Evolutionary conservation across 768 basidiomycete genomes (phyloP).

Genomic region (Heimioporus sp.): DNA sequence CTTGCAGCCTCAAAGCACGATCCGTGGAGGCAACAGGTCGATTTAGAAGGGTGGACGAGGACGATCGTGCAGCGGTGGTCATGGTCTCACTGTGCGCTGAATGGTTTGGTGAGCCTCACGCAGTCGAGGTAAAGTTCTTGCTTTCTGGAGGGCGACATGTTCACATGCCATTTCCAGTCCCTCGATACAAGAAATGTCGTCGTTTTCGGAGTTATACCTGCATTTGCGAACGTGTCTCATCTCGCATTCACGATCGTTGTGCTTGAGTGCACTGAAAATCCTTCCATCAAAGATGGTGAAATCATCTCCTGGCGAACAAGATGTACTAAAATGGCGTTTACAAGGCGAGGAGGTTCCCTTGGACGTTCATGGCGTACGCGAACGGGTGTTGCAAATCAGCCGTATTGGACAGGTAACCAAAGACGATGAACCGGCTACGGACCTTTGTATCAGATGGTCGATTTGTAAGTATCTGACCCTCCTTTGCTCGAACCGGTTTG

Average conservation of each 20-base stretch:
- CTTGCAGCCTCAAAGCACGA: slow-evolving; percentile 37
- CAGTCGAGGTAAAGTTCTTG: slow-evolving; percentile 41
- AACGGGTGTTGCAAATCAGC: slow-evolving; percentile 76
- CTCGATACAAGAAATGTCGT: slow-evolving; percentile 22
- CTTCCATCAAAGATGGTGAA: slow-evolving; percentile 53
- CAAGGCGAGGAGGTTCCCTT: slow-evolving; percentile 80
- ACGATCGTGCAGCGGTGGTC: slow-evolving; percentile 50
- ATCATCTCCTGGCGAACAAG: slow-evolving; percentile 41
- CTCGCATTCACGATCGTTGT: slow-evolving; percentile 68
- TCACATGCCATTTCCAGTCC: slow-evolving; percentile 13
- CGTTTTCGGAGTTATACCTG: slow-evolving; percentile 52
- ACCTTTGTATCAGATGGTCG: slow-evolving; percentile 70
- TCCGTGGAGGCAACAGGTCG: slow-evolving; percentile 48
- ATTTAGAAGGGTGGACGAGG: slow-evolving; percentile 49
- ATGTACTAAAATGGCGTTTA: slow-evolving; percentile 63
- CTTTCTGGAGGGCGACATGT: neutral
- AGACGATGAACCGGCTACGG: slow-evolving; percentile 54
- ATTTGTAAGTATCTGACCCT: slow-evolving; percentile 47
- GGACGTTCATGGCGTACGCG: slow-evolving; percentile 78
- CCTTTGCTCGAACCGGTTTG: neutral
- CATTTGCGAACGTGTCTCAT: slow-evolving; percentile 53
- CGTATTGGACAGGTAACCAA: slow-evolving; percentile 62
- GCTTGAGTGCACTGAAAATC: slow-evolving; percentile 63
- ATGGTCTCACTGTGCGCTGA: slow-evolving; percentile 55
- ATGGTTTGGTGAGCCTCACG: slow-evolving; percentile 49